Evolutionary conservation across 2,329 filamentous ascomycete genomes (phyloP).

Genomic region (Penicillium digitatum): DNA sequence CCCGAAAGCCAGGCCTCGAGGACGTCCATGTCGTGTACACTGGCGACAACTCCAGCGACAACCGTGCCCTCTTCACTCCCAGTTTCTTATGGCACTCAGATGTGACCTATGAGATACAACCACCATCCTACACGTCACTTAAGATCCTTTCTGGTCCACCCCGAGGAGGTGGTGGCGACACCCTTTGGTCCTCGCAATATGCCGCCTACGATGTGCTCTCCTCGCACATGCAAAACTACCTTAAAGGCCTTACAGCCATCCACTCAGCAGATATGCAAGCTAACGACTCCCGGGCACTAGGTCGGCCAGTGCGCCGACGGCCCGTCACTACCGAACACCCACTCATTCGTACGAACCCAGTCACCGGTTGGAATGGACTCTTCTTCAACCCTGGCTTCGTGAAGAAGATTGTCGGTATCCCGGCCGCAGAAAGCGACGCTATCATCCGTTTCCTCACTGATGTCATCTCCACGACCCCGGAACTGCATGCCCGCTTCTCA

Average conservation of each 20-base stretch:
- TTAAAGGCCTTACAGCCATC: slow-evolving; percentile 54
- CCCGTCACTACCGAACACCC: slow-evolving; percentile 55
- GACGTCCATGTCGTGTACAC: slow-evolving; percentile 57
- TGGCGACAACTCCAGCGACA: slow-evolving; percentile 51
- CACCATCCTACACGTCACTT: slow-evolving; percentile 55
- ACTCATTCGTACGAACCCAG: slow-evolving; percentile 56
- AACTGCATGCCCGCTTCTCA: slow-evolving; percentile 64
- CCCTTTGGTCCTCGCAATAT: slow-evolving; percentile 57
- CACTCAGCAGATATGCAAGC: slow-evolving; percentile 55
- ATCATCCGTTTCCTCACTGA: slow-evolving; percentile 54
- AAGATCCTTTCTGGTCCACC: slow-evolving; percentile 54
- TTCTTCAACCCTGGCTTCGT: slow-evolving; percentile 60
- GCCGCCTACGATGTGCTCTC: slow-evolving; percentile 57
- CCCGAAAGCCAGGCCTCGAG: slow-evolving; percentile 48
- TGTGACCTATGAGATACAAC: slow-evolving; percentile 56
- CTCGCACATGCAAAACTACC: slow-evolving; percentile 54
- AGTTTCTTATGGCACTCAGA: slow-evolving; percentile 56
- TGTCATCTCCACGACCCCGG: slow-evolving; percentile 57
- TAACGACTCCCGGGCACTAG: slow-evolving; percentile 47
- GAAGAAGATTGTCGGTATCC: slow-evolving; percentile 56
- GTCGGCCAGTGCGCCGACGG: slow-evolving; percentile 51
- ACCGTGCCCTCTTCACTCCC: slow-evolving; percentile 53
- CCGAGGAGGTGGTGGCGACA: slow-evolving; percentile 54
- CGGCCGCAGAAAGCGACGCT: slow-evolving; percentile 53
- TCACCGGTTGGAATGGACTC: slow-evolving; percentile 59